Evolutionary conservation across 2,329 filamentous ascomycete species (phyloP).

Genomic region (Botryotinia narcissicola): DNA sequence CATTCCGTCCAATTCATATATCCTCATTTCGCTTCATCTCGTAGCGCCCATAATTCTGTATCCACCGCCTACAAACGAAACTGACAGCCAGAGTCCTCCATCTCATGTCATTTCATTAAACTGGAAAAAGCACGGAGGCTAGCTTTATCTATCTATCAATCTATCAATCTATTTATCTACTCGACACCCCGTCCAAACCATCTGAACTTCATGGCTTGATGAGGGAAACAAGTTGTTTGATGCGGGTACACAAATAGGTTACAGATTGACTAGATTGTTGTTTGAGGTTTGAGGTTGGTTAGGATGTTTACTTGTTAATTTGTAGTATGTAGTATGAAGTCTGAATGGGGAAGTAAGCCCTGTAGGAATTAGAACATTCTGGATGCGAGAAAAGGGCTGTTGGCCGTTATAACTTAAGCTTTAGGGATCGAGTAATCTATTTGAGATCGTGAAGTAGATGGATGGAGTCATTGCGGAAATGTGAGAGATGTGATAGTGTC

Average conservation of each 20-base stretch:
- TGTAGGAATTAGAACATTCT: not conserved
- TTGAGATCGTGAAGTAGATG: not conserved
- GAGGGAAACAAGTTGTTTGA: not conserved
- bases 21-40: slow-evolving; percentile 4
- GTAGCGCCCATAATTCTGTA: not conserved
- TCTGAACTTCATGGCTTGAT: not conserved
- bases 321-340: not conserved
- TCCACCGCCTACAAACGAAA: not conserved
- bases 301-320: not conserved
- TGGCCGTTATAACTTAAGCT: not conserved
- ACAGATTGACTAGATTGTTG: not conserved
- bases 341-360: not conserved
- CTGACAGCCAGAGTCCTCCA: not conserved
- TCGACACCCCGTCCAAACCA: not conserved
- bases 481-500: not conserved
- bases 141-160: not conserved
- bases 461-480: not conserved
- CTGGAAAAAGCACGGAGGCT: not conserved
- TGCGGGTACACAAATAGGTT: not conserved
- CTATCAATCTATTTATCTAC: not conserved
- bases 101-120: not conserved
- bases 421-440: not conserved
- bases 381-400: not conserved
- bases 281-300: not conserved
- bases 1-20: not conserved